Percentiles rank a stretch among this genome's conserved stretches.
Evolutionary conservation across 495 filamentous ascomycete genomes (phyloP).

Genomic region (Trichoderma parareesei): DNA sequence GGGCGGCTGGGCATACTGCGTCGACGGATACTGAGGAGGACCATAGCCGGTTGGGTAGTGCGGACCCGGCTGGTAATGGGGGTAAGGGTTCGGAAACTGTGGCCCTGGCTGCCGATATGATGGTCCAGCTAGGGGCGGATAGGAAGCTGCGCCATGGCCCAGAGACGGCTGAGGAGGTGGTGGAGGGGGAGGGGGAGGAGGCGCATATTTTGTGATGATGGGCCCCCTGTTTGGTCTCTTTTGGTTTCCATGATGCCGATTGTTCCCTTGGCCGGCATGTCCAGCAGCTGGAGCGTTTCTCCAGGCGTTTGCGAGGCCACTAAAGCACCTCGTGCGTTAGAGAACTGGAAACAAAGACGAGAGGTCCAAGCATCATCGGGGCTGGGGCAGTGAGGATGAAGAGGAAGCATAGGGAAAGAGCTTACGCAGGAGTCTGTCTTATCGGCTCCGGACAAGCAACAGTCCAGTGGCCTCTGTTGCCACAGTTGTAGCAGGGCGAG

Average conservation of each 20-base stretch:
- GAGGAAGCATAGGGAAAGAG: slow-evolving; percentile 16
- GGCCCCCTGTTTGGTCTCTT: slow-evolving; percentile 29
- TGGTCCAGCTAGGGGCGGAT: slow-evolving; percentile 17
- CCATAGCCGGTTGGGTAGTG: slow-evolving; percentile 17
- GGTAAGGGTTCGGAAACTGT: slow-evolving; percentile 14
- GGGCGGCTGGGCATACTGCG: slow-evolving; percentile 15
- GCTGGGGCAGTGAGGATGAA: background rate
- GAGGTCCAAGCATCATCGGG: background rate
- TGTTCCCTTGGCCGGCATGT: background rate
- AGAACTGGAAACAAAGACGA: background rate
- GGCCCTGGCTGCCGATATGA: slow-evolving; percentile 3
- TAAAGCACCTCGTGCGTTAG: slow-evolving; percentile 10
- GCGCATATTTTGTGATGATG: slow-evolving; percentile 32
- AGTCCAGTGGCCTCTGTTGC: slow-evolving; percentile 38
- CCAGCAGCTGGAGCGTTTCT: slow-evolving; percentile 15
- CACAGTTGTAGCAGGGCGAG: slow-evolving; percentile 45
- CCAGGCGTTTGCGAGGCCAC: slow-evolving; percentile 12
- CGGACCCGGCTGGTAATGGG: slow-evolving; percentile 15
- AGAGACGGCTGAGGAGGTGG: slow-evolving; percentile 2
- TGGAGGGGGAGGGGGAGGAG: slow-evolving; percentile 16
- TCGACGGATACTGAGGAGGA: slow-evolving; percentile 20
- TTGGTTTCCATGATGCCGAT: slow-evolving; percentile 21
- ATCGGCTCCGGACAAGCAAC: slow-evolving; percentile 43
- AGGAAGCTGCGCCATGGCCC: slow-evolving; percentile 1
- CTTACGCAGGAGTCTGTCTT: slow-evolving; percentile 51